These are phyloP conservation scores for Verbascum thapsus DNA, from an alignment of 257 asterid species.

Conservation along the genomic window DNA sequence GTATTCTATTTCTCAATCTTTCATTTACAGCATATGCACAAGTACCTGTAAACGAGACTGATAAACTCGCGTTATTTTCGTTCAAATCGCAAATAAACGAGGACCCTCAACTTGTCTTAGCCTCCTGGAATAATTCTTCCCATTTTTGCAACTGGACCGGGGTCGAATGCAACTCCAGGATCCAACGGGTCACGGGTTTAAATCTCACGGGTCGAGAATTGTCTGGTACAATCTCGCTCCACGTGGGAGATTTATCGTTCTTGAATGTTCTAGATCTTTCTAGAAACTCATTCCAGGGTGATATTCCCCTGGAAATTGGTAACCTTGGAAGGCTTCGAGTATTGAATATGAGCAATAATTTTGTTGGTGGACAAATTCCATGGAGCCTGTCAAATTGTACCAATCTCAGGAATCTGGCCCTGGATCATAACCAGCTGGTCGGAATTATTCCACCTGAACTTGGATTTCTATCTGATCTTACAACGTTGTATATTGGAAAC, in stretches of 20 bases:
- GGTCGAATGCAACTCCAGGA: slow-evolving; percentile 34
- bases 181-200: slow-evolving; percentile 38
- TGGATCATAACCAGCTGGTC: slow-evolving; percentile 41
- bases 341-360: slow-evolving; percentile 44
- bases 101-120: slow-evolving; percentile 40
- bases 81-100: slow-evolving; percentile 46
- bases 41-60: slow-evolving; percentile 35
- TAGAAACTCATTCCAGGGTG: slow-evolving; percentile 42
- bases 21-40: slow-evolving; percentile 39
- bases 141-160: slow-evolving; percentile 56
- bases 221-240: slow-evolving; percentile 43
- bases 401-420: slow-evolving; percentile 33
- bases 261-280: slow-evolving; percentile 45
- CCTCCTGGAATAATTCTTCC: slow-evolving; percentile 41
- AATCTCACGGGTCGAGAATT: slow-evolving; percentile 37
- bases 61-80: slow-evolving; percentile 44
- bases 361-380: slow-evolving; percentile 40
- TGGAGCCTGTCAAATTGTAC: slow-evolving; percentile 34
- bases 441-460: slow-evolving; percentile 38
- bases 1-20: slow-evolving; percentile 16
- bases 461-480: slow-evolving; percentile 32
- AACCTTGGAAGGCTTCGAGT: slow-evolving; percentile 41
- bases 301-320: slow-evolving; percentile 41
- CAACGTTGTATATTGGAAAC: slow-evolving; percentile 37
- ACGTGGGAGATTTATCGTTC: slow-evolving; percentile 47